These are phyloP conservation scores for Scheffersomyces amazonensis DNA, from an alignment of 805 yeast genomes.

Conservation along the genomic window DNA sequence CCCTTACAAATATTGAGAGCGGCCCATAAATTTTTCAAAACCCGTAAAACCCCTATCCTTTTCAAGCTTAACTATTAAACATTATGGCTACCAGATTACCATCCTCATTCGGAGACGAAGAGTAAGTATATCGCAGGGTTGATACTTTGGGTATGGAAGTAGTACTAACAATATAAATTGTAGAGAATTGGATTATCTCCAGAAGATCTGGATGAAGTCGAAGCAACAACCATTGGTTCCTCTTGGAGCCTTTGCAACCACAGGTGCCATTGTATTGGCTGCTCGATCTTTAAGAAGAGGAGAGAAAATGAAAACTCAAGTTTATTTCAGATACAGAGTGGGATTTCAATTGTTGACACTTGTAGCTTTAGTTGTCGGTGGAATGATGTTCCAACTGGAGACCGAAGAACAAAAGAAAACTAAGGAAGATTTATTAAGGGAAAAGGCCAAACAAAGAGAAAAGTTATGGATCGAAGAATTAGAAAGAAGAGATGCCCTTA, in stretches of 20 bases:
- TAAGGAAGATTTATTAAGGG: conserved; percentile 63
- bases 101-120: conserved; percentile 51
- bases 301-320: conserved; percentile 71
- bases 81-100: conserved; percentile 31
- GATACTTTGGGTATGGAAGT: not conserved
- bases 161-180: conserved; percentile 10
- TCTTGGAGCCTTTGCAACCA: conserved; percentile 72
- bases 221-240: conserved; percentile 91
- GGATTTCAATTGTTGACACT: conserved; percentile 82
- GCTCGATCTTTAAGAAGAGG: conserved; percentile 74
- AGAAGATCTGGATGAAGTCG: conserved; percentile 58
- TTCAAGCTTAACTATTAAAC: too few relatives aligned
- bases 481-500: conserved; percentile 79
- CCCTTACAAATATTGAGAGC: too few relatives aligned
- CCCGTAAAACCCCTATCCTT: too few relatives aligned
- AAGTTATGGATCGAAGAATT: conserved; percentile 84
- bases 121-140: conserved; percentile 35
- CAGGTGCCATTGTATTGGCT: conserved; percentile 78
- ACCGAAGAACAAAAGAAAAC: conserved; percentile 42
- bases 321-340: conserved; percentile 87
- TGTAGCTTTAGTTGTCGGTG: conserved; percentile 79
- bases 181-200: conserved; percentile 44
- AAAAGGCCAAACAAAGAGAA: conserved; percentile 84
- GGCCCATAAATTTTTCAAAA: too few relatives aligned
- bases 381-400: conserved; percentile 60